Evolutionary conservation across 1,284 basidiomycete species (phyloP), one percentile per base, ranked within the genome.

Genomic region (Tilletia indica): DNA sequence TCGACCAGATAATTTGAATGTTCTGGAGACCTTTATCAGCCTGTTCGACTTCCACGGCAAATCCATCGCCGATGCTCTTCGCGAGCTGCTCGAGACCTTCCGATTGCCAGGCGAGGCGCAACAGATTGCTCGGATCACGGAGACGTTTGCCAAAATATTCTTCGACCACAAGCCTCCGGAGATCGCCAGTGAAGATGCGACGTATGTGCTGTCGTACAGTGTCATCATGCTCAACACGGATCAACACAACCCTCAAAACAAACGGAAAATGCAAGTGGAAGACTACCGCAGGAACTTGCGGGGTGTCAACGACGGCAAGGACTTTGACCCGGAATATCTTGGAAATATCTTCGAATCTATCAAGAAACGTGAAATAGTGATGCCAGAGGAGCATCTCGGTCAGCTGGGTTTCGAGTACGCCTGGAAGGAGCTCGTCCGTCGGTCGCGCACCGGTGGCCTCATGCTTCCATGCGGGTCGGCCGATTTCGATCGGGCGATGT

Each of bases 171-270:
- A 87, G 38, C 94, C 96, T 91, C 92, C 89, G 66, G 95, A 95
- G 82, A 91, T 99, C 78, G 93, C 92, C 80, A 91, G 88, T 58
- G 90, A 94, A 85, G 97, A 99, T 84, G 93, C 96, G 0, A 93
- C 94, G 31, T 97, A 97, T 85, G 92, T 99, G 2, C 86, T 99
- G 36, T 90, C 96, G 0, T 99, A 91, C 85, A 97, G 96, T 0
- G 91, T 99, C 76, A 98, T 99, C 85, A 90, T 99, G 94, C 89
- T 99, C 72, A 99, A 99, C 85, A 99, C 97, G 1, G 97, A 99
- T 86, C 89, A 91, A 72, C 96, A 98, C 85, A 98, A 93, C 84
- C 94, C 96, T n/a, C 94, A 97, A 87, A 89, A 96, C 76, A 92
- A 96, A 91, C 96, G 96, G 90, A 89, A 93, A 6, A 99, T 99